These are phyloP conservation scores for Phytophthora uliginosa DNA, from an alignment of 352 stramenopile genomes.

Conservation along the genomic window DNA sequence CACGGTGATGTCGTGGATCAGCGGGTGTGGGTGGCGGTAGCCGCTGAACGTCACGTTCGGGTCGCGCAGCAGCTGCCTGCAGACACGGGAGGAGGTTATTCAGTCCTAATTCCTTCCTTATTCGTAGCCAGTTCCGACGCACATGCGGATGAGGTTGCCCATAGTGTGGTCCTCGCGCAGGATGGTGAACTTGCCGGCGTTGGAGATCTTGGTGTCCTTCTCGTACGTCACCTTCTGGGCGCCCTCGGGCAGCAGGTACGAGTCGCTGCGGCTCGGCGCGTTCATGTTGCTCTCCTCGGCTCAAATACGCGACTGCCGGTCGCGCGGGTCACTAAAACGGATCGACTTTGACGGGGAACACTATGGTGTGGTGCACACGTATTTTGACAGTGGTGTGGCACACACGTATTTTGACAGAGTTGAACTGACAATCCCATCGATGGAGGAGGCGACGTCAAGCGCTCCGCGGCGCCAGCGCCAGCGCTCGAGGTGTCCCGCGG, in stretches of 20 bases:
- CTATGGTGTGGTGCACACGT: background rate
- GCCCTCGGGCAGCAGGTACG: slow-evolving; percentile 88
- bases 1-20: slow-evolving; percentile 97
- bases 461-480: slow-evolving; percentile 10
- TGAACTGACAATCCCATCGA: slow-evolving; percentile 15
- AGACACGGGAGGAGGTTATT: background rate
- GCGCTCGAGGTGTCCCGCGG: background rate
- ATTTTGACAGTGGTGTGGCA: background rate
- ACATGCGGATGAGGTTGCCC: slow-evolving; percentile 98
- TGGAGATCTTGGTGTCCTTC: slow-evolving; percentile 98
- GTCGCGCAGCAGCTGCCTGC: slow-evolving; percentile 90
- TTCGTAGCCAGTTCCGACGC: slow-evolving; percentile 26
- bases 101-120: background rate
- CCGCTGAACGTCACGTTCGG: slow-evolving; percentile 94
- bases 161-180: slow-evolving; percentile 99
- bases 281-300: slow-evolving; percentile 61
- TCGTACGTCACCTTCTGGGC: slow-evolving; percentile 95
- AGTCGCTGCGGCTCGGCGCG: slow-evolving; percentile 84
- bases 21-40: slow-evolving; percentile 97
- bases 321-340: background rate
- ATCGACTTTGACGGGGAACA: background rate
- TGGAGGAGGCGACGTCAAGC: slow-evolving; percentile 13
- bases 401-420: background rate
- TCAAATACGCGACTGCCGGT: slow-evolving; percentile 5
- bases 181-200: slow-evolving; percentile 98